Evolutionary conservation across 1,284 basidiomycete genomes (phyloP).

Genomic region (Ustilago cynodontis): DNA sequence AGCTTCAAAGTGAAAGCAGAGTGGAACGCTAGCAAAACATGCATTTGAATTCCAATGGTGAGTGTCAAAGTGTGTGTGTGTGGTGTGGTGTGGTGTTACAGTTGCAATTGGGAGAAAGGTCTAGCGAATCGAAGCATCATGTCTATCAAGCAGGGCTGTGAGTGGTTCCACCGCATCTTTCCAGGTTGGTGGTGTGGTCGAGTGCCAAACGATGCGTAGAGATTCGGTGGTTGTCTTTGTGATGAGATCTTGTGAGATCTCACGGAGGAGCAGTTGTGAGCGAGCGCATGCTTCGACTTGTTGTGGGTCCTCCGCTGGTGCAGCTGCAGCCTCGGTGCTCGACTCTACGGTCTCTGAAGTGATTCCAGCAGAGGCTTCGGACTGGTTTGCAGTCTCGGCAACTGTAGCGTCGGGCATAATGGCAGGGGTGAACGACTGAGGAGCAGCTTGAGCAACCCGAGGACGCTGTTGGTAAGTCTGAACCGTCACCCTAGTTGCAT

Average conservation of each 20-base stretch:
- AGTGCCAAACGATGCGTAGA: conserved; percentile 28
- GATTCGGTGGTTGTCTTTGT: conserved; percentile 30
- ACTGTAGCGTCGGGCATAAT: background rate
- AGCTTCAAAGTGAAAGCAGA: background rate
- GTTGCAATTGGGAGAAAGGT: background rate
- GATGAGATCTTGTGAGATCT: conserved; percentile 32
- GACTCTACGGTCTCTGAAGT: background rate
- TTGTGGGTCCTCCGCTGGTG: background rate
- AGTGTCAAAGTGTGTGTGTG: too few species aligned
- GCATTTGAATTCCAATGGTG: background rate
- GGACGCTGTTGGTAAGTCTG: conserved; percentile 29
- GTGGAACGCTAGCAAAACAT: background rate
- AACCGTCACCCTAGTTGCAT: conserved; percentile 19
- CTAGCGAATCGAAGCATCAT: conserved; percentile 30
- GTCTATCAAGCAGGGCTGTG: conserved; percentile 28
- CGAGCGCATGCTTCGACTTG: background rate
- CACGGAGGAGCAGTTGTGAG: conserved; percentile 23
- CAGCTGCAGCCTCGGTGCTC: background rate
- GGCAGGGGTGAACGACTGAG: background rate
- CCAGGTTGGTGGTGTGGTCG: conserved; percentile 17
- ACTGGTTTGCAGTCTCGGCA: too few species aligned
- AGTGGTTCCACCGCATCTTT: conserved; percentile 19
- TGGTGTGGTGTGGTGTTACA: conserved; percentile 7
- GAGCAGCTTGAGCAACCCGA: background rate
- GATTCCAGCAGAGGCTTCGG: background rate